Conservation (phyloP, 768 basidiomycete species). For the Kockovaella imperatae region DNA sequence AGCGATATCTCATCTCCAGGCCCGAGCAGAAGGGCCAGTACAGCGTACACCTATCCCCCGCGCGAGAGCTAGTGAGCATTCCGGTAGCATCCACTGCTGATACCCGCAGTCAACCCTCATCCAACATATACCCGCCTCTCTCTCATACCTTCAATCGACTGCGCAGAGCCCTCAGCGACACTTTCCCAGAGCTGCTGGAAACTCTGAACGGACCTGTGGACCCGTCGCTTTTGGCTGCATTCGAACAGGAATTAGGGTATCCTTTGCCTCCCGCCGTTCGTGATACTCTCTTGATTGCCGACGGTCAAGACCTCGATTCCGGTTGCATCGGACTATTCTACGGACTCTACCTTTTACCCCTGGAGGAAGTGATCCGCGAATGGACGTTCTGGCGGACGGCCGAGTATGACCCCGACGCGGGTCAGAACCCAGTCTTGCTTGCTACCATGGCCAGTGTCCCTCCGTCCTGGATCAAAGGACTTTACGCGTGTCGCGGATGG, state of each 20-base stretch:
- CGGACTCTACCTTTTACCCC: conserved; percentile 81
- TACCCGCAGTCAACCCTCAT: conserved; percentile 13
- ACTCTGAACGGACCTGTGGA: conserved; percentile 88
- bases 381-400: conserved; percentile 96
- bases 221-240: conserved; percentile 65
- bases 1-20: conserved; percentile 36
- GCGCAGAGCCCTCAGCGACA: conserved; percentile 66
- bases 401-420: conserved; percentile 77
- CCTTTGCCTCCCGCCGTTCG: conserved; percentile 72
- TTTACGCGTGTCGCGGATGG: conserved; percentile 94
- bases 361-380: conserved; percentile 89
- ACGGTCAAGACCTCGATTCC: conserved; percentile 75
- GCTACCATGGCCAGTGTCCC: conserved; percentile 83
- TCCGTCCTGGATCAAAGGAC: conserved; percentile 73
- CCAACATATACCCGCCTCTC: conserved; percentile 62
- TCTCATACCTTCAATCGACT: conserved; percentile 75
- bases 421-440: conserved; percentile 64
- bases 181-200: conserved; percentile 91
- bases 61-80: conserved; percentile 23
- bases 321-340: conserved; percentile 89
- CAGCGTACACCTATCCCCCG: conserved; percentile 23
- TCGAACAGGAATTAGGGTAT: conserved; percentile 73
- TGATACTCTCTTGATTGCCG: conserved; percentile 77
- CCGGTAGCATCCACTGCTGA: background rate
- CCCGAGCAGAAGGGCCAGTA: conserved; percentile 25